Base-by-base conservation (phyloP, 768 basidiomycete genomes). In the Auricularia sp. region DNA sequence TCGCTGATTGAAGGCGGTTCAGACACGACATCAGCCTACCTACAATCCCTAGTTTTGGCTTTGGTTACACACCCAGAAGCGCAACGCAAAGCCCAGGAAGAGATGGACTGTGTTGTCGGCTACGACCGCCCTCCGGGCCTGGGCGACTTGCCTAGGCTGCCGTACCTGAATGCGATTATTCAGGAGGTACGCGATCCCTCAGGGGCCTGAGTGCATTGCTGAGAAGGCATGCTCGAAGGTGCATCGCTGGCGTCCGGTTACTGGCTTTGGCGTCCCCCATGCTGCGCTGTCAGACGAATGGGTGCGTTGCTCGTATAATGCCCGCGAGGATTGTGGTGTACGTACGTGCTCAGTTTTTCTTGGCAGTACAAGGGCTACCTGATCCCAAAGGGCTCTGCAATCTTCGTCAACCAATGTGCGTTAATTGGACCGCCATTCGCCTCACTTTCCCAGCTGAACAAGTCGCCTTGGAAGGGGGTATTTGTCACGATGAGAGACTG, bases 141-240 rank as follows among this genome's bases (percentile, higher is more conserved):
- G 4, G 72, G 73, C 33, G 74, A 75, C 63, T 64, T 70, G 43
- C 3, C 67, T 3, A 68, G 66, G 3, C 64, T 77, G 54, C 74
- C 73, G 35, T 76, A 75, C 44, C 59, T 76, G 0, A 69, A 72
- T 2, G 75, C 75, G 21, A 61, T 76, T 61, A 42, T 76, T 61
- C 75, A 76, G 36, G 76, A 76, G 69, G 16, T 71, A 21, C 43
- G 74, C 59, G 72, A 42, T 42, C 12, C 39, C 7, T 42, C 39
- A 14, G 14, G 3, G 18, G 6, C 29, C 11, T 12, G 47, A 8
- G 47, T 8, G 21, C 14, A 16, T 6, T 51, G 47, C 23, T 35
- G 23, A 59, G 14, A 29, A 21, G 12, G 54, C 54, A 29, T 29
- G 23, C 16, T 14, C 4, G 8, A 21, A 59, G 56, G 34, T 59